Conservation (phyloP, 1,284 basidiomycete genomes). For the Marasmius oreades region DNA sequence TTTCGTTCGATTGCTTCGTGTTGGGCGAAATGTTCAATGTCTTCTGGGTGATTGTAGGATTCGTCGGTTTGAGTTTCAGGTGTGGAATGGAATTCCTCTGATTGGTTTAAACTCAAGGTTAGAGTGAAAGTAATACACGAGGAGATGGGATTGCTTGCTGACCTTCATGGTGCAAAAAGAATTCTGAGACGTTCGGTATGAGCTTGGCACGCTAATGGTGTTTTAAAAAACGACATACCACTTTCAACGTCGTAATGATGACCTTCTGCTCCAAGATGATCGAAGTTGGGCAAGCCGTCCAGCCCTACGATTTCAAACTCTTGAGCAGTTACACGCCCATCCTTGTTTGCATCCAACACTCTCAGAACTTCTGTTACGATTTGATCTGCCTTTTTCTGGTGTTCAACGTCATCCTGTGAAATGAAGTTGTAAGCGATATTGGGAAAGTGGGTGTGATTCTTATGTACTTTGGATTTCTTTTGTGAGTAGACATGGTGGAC, state of each 20-base stretch:
- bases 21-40: constrained; percentile 82
- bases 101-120: constrained; percentile 3
- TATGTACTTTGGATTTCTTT: constrained; percentile 72
- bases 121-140: background rate
- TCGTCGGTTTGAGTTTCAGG: constrained; percentile 97
- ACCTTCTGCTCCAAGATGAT: constrained; percentile 81
- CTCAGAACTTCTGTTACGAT: constrained; percentile 79
- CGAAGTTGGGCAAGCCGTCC: constrained; percentile 83
- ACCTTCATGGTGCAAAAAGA: constrained; percentile 95
- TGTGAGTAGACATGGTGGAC: constrained; percentile 94
- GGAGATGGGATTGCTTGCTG: constrained; percentile 12
- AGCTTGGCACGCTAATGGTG: too few species aligned
- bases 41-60: constrained; percentile 91
- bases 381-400: constrained; percentile 81
- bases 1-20: constrained; percentile 86
- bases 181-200: constrained; percentile 38
- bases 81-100: constrained; percentile 89
- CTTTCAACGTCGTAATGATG: constrained; percentile 93
- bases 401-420: constrained; percentile 67
- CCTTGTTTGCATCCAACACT: constrained; percentile 74
- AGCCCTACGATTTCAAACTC: constrained; percentile 84
- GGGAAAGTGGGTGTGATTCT: background rate
- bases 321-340: constrained; percentile 74
- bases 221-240: constrained; percentile 43
- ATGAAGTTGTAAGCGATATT: background rate